Conservation (phyloP, 2,329 filamentous ascomycete genomes). For the Gaeumannomyces sp. region DNA sequence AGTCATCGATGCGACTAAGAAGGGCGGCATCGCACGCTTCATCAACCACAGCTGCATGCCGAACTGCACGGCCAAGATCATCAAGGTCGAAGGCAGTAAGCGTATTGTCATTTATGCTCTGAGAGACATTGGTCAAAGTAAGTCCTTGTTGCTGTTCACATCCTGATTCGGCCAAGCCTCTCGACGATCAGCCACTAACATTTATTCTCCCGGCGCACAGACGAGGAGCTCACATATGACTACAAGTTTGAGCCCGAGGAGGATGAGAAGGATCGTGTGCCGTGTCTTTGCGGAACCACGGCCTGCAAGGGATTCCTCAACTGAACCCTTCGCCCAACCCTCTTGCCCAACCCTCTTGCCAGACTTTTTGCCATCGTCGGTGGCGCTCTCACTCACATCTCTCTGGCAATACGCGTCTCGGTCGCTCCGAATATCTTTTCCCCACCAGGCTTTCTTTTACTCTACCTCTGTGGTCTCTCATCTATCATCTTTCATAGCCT, state of each 20-base stretch:
- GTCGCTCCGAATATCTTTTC: not conserved
- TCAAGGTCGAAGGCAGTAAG: constrained; percentile 96
- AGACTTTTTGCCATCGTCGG: not conserved
- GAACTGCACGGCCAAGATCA: constrained; percentile 98
- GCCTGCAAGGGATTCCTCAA: constrained; percentile 99
- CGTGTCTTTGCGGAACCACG: constrained; percentile 91
- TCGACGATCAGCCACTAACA: constrained; percentile 12
- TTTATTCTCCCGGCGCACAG: constrained; percentile 39
- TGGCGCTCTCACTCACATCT: not conserved
- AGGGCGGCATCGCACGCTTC: constrained; percentile 94
- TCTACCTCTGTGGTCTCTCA: not conserved
- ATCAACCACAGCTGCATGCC: constrained; percentile 99
- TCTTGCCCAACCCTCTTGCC: not conserved
- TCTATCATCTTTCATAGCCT: not conserved
- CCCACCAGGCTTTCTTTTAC: not conserved
- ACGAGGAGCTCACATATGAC: constrained; percentile 98
- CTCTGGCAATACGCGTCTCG: not conserved
- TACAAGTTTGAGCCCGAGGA: constrained; percentile 99
- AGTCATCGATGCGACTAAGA: constrained; percentile 96
- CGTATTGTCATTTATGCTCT: constrained; percentile 98
- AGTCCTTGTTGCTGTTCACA: constrained; percentile 33
- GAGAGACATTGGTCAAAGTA: constrained; percentile 91
- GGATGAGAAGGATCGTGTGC: constrained; percentile 89
- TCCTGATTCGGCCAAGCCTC: not conserved
- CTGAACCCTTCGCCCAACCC: constrained; percentile 39